These are phyloP conservation scores for Kalanchoe fedtschenkoi DNA, from an alignment of 164 flowering plant genomes.

Conservation along the genomic window DNA sequence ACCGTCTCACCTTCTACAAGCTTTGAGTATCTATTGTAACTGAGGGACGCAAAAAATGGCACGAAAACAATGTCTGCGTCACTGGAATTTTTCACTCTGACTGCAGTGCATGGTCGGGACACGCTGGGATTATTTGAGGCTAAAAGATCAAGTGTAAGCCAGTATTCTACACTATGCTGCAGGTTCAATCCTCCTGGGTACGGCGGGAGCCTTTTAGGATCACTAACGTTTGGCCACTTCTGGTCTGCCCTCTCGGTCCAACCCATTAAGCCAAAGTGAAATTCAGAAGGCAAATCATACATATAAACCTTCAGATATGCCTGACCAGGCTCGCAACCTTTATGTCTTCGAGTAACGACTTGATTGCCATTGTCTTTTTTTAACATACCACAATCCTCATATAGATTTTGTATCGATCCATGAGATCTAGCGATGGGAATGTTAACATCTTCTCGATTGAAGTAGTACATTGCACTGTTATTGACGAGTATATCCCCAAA, in stretches of 20 bases:
- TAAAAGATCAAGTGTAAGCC: constrained; percentile 90
- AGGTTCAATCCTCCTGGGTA: constrained; percentile 89
- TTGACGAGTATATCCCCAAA: constrained; percentile 28
- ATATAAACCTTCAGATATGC: constrained; percentile 50
- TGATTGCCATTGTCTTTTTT: background rate
- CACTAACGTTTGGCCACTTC: constrained; percentile 59
- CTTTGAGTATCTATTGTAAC: constrained; percentile 1
- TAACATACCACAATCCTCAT: background rate
- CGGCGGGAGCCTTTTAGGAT: constrained; percentile 24
- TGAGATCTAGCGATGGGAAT: constrained; percentile 13
- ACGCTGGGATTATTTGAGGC: background rate
- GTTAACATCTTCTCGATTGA: constrained; percentile 12
- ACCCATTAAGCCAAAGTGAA: constrained; percentile 78
- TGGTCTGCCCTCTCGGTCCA: constrained; percentile 43
- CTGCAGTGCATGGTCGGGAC: background rate
- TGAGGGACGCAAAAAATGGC: background rate
- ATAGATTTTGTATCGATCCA: constrained; percentile 4
- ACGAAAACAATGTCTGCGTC: background rate
- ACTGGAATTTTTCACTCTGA: background rate
- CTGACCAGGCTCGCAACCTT: constrained; percentile 23
- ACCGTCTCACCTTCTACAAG: background rate
- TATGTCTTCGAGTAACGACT: background rate
- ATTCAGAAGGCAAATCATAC: constrained; percentile 84
- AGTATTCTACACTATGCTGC: constrained; percentile 87
- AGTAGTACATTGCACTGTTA: constrained; percentile 23